Percentiles rank a stretch among this genome's conserved stretches.
phyloP scores from a whole-genome alignment of 306 rosid genomes.

The Notholithocarpus densiflorus region DNA sequence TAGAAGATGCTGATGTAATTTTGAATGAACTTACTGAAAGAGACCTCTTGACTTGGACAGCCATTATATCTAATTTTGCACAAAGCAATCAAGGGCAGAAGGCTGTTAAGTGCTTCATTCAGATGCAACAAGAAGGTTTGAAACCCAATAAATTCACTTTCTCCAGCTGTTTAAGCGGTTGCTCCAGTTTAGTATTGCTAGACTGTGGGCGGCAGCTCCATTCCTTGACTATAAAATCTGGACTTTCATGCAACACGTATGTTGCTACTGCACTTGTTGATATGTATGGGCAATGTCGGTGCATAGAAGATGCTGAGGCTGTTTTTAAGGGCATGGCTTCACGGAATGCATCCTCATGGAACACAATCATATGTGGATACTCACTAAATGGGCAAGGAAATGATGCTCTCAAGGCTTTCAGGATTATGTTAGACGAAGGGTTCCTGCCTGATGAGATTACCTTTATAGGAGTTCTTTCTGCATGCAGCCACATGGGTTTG shows the following conservation, averaged over 20 bases:
- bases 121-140: conserved; percentile 1
- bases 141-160: neutral
- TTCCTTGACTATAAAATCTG: neutral
- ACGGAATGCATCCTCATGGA: conserved; percentile 30
- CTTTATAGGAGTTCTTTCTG: conserved; percentile 37
- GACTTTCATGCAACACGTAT: neutral
- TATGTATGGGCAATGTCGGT: conserved; percentile 42
- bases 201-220: conserved; percentile 3
- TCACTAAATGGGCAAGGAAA: conserved; percentile 30
- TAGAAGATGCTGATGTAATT: conserved; percentile 7
- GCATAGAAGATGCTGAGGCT: conserved; percentile 36
- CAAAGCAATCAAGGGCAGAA: neutral
- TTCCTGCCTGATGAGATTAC: conserved; percentile 31
- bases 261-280: conserved; percentile 28
- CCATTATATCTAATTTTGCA: neutral
- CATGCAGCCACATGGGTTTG: conserved; percentile 37
- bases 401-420: conserved; percentile 35
- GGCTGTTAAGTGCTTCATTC: neutral
- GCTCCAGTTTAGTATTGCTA: neutral
- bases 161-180: conserved; percentile 1
- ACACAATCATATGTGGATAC: conserved; percentile 39
- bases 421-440: conserved; percentile 27
- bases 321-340: conserved; percentile 22
- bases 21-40: neutral
- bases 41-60: conserved; percentile 6